Base-by-base conservation (phyloP, 1,139 yeast species). In the Kodamaea arcana region DNA sequence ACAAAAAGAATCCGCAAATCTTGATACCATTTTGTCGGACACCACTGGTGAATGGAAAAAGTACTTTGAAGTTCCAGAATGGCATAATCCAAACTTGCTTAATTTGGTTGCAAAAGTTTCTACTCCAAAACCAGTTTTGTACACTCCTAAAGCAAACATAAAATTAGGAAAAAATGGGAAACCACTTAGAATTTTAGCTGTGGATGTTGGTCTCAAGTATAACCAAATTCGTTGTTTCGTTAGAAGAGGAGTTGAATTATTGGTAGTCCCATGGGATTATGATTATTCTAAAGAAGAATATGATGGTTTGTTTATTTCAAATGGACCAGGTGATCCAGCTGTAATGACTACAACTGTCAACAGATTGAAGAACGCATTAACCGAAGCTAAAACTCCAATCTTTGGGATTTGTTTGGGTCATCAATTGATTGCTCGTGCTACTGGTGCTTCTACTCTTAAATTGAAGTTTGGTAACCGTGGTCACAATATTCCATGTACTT, bases 251-350 rank as follows among this genome's bases (percentile, higher is more conserved):
- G 96, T 94, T 39, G 97, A 94, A 65, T 72, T 94, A 51, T 78
- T 80, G 58, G 97, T 94, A 40, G 97, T 94, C 33, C 98, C 98
- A 42, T 92, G 94, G 92, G 82, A 94, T 60, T 78, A 88, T 57
- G 96, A 90, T 62, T 82, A 84, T 58, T 67, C 84, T 42, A 53
- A 62, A 32, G 92, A 86, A 57, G 71, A 77, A 44, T 94, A 83
- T 58, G 97, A 94, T 60, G 99, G 98, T 69, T 72, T 94, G 53
- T 94, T 94, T 64, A 74, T 92, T 47, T 88, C 97, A 39, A 94
- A 94, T 63, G 99, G 99, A 70, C 99, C 99, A 28, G 99, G 99
- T 76, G 97, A 94, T 67, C 99, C 99, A 40, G 78, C 94, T 30
- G 86, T 84, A 40, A 74, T 94, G 80, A 60, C 78, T 38, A 69